These are phyloP conservation scores for Dactylonectria estremocensis DNA, from an alignment of 2,329 filamentous ascomycete species.

Conservation along the genomic window DNA sequence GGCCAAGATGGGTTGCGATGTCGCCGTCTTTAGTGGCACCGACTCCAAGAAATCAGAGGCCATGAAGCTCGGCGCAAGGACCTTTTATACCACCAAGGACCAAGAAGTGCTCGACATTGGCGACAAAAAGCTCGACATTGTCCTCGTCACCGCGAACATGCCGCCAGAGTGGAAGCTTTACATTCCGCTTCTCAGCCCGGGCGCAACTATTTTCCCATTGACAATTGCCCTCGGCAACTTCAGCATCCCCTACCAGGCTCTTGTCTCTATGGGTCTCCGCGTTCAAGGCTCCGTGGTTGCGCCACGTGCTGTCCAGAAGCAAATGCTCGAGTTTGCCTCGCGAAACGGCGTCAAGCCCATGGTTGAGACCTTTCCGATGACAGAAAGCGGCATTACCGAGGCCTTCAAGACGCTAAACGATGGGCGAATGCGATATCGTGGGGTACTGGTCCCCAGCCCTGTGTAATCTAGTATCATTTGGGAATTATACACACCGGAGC, in stretches of 20 bases:
- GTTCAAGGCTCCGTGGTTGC: constrained; percentile 9
- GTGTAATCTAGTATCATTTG: too few relatives aligned
- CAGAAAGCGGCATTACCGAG: background rate
- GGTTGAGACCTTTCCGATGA: background rate
- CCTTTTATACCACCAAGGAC: constrained; percentile 45
- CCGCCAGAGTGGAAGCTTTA: constrained; percentile 55
- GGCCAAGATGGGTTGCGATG: constrained; percentile 75
- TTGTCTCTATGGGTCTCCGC: background rate
- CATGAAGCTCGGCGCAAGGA: constrained; percentile 49
- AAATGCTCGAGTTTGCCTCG: constrained; percentile 21
- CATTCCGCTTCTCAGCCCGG: constrained; percentile 61
- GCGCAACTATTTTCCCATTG: constrained; percentile 65
- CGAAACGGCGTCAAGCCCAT: constrained; percentile 18
- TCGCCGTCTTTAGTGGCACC: constrained; percentile 74
- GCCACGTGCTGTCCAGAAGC: background rate
- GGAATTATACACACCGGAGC: too few relatives aligned
- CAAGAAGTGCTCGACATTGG: background rate
- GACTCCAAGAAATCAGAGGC: constrained; percentile 69
- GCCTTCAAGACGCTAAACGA: background rate
- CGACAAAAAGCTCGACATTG: constrained; percentile 45
- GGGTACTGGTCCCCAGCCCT: background rate
- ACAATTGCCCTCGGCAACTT: constrained; percentile 65
- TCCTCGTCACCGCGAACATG: constrained; percentile 54
- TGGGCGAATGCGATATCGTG: background rate
- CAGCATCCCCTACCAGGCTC: constrained; percentile 61